phyloP scores from a whole-genome alignment of 345 rosid genomes.

The Syzygium aromaticum region DNA sequence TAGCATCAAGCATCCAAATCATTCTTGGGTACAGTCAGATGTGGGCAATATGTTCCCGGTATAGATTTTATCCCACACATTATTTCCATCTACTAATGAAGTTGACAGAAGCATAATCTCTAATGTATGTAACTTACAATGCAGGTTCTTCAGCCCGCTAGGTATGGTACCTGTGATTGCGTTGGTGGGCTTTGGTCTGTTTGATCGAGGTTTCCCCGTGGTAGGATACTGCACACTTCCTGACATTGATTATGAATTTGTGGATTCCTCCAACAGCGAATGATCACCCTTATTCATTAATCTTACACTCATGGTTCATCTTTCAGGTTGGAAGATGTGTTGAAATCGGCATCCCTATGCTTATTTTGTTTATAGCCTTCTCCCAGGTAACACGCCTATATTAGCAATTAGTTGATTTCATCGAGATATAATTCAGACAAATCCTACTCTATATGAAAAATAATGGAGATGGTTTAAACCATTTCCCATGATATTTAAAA shows the following conservation, averaged over 20 bases:
- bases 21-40: conserved; percentile 90
- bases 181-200: conserved; percentile 84
- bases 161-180: conserved; percentile 98
- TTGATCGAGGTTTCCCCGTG: conserved; percentile 97
- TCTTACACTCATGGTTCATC: not conserved
- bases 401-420: not conserved
- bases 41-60: conserved; percentile 98
- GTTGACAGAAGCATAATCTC: not conserved
- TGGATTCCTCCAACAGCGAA: not conserved
- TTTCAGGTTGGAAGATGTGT: conserved; percentile 77
- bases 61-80: not conserved
- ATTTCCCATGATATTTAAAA: not conserved
- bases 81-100: not conserved
- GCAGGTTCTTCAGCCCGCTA: conserved; percentile 96
- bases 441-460: not conserved
- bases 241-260: not conserved
- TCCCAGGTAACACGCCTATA: conserved; percentile 50
- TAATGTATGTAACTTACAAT: not conserved
- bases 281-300: not conserved
- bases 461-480: not conserved
- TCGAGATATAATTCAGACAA: not conserved
- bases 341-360: conserved; percentile 91
- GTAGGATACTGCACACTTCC: conserved; percentile 24
- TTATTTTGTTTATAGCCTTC: conserved; percentile 63
- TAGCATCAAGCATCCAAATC: conserved; percentile 92